Conservation (phyloP, 2,329 filamentous ascomycete genomes). For the Neurospora sp. region DNA sequence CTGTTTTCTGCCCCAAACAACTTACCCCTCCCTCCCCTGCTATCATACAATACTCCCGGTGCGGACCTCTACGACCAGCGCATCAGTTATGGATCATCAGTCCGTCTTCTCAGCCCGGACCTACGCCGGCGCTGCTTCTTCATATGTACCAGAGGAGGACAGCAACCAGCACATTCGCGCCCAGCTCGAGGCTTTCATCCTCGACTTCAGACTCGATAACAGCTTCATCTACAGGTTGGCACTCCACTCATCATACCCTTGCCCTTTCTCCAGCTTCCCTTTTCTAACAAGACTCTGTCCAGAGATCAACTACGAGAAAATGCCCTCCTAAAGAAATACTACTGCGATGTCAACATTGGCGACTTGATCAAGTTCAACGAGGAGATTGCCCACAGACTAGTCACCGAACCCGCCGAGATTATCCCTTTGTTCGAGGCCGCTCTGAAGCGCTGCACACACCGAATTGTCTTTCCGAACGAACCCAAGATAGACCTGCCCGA, state of each 20-base stretch:
- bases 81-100: slow-evolving; percentile 65
- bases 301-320: slow-evolving; percentile 96
- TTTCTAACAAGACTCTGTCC: slow-evolving; percentile 20
- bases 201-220: slow-evolving; percentile 90
- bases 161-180: slow-evolving; percentile 63
- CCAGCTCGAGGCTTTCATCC: slow-evolving; percentile 80
- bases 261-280: neutral
- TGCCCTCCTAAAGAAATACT: slow-evolving; percentile 86
- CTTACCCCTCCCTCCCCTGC: neutral
- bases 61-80: neutral
- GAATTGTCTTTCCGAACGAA: slow-evolving; percentile 79
- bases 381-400: slow-evolving; percentile 81
- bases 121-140: slow-evolving; percentile 55
- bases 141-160: slow-evolving; percentile 46
- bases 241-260: neutral
- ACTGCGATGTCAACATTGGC: slow-evolving; percentile 90
- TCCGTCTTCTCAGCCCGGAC: slow-evolving; percentile 80
- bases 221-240: slow-evolving; percentile 81
- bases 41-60: neutral
- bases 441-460: slow-evolving; percentile 81
- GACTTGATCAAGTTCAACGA: slow-evolving; percentile 96
- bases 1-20: neutral
- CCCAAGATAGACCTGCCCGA: slow-evolving; percentile 63
- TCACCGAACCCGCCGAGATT: slow-evolving; percentile 82
- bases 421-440: slow-evolving; percentile 90